Evolutionary conservation across 2,329 filamentous ascomycete species (phyloP), one percentile per base, ranked within the genome.

Genomic region (Fusarium guadeloupense): DNA sequence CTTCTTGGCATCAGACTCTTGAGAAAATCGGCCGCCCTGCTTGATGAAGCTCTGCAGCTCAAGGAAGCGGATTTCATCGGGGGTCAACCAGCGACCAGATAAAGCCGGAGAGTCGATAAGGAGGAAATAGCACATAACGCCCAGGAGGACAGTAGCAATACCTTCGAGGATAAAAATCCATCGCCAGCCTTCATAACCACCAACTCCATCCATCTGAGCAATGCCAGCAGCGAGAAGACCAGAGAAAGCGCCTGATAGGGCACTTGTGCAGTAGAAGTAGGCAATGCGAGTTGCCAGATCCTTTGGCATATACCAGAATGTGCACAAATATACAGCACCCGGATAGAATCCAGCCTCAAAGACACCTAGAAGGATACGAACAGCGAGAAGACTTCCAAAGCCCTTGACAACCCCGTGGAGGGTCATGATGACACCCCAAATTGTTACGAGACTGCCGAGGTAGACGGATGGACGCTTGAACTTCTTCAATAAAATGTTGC

Each of bases 261-360:
- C 90, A 0, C 91, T 91, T 0, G 91, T 90, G 0, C 89, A 90
- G 79, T 93, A 95, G 81, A 95, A 94, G 47, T 93, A 83, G 2
- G 91, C 90, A 59, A 81, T 79, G 2, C 83, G 77, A 20, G 82
- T 69, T 47, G 83, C 81, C 25, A 83, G 80, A 58, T 85, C 83
- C 45, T 81, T 78, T n/a, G 83, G 78, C 23, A 78, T 81, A 58
- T 86, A 85, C 82, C 82, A 85, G 77, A 83, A 82, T 1, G 82
- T 84, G 6, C 85, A 68, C 50, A 83, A 83, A 54, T 83, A 83
- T 68, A 84, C 70, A 70, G 91, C 84, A 2, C 87, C 88, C 0
- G 86, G 87, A 57, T 87, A 89, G 0, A 90, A 73, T 2, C 88
- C 88, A 2, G 87, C 83, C 72, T 91, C 89, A 3, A 81, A 83